These are phyloP conservation scores for Purshia tridentata DNA, from an alignment of 306 rosid species.

Conservation along the genomic window DNA sequence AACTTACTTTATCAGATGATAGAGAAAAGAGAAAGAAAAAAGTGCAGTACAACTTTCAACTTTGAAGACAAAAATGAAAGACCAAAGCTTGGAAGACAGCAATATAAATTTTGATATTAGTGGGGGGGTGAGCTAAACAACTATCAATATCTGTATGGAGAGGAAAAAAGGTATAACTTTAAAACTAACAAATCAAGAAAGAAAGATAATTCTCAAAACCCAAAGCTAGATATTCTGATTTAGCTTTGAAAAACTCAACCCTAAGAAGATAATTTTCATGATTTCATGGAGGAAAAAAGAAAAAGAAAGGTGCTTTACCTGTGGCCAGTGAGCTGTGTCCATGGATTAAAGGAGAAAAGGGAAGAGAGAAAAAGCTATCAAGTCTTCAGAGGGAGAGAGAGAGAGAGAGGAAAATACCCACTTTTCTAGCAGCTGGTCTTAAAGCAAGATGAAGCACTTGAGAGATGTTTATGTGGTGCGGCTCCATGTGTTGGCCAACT, in stretches of 20 bases:
- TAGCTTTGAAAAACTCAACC: constrained; percentile 38
- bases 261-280: constrained; percentile 36
- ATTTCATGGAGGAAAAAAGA: constrained; percentile 46
- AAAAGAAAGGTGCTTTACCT: constrained; percentile 57
- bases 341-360: constrained; percentile 54
- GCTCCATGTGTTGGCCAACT: constrained; percentile 84
- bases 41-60: constrained; percentile 38
- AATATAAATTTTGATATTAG: constrained; percentile 40
- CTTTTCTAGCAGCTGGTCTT: constrained; percentile 54
- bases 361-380: constrained; percentile 40
- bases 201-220: constrained; percentile 20
- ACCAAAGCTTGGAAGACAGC: constrained; percentile 32
- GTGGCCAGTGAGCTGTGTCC: constrained; percentile 99
- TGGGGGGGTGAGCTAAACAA: constrained; percentile 43
- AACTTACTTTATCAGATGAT: constrained; percentile 48
- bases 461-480: constrained; percentile 44
- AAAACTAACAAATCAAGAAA: constrained; percentile 40
- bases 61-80: constrained; percentile 46
- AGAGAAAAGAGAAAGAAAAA: constrained; percentile 35
- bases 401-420: constrained; percentile 28
- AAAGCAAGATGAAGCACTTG: constrained; percentile 54
- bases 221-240: constrained; percentile 1
- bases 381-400: constrained; percentile 54
- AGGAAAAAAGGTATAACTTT: constrained; percentile 26
- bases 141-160: constrained; percentile 25